Conservation (phyloP, 305 asterid species). For the Fraxinus albicans region DNA sequence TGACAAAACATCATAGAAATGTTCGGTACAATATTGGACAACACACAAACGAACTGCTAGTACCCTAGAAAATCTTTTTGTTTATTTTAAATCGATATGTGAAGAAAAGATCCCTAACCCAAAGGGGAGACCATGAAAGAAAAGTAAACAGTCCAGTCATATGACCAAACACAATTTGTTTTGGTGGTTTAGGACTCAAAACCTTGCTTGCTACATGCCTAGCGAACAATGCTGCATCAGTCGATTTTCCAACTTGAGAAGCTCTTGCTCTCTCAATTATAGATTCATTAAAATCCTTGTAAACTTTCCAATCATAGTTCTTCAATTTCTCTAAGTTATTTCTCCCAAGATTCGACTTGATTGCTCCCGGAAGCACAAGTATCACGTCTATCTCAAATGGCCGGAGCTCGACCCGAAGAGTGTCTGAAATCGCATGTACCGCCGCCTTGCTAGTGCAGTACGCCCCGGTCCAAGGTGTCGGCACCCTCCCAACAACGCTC, state of each 20-base stretch:
- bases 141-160: constrained; percentile 54
- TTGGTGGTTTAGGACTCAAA: constrained; percentile 51
- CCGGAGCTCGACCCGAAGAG: constrained; percentile 51
- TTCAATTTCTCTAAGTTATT: constrained; percentile 33
- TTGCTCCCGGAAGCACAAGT: constrained; percentile 58
- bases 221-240: constrained; percentile 53
- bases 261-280: constrained; percentile 58
- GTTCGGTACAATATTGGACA: too few relatives aligned
- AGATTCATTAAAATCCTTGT: constrained; percentile 42
- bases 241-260: constrained; percentile 60
- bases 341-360: constrained; percentile 55
- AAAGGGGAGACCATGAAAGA: constrained; percentile 58
- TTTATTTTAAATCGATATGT: constrained; percentile 40
- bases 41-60: not conserved
- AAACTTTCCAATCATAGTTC: constrained; percentile 58
- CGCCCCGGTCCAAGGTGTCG: constrained; percentile 84
- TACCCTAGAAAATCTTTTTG: constrained; percentile 16
- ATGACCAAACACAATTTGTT: constrained; percentile 54
- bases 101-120: constrained; percentile 61
- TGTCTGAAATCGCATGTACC: constrained; percentile 58
- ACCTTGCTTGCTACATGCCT: constrained; percentile 50
- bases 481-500: constrained; percentile 61
- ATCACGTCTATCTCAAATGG: constrained; percentile 55
- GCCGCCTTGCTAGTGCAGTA: constrained; percentile 75
- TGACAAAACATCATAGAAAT: not conserved